Evolutionary conservation across 176 grass and related monocot genomes (phyloP).

Genomic region (Zea luxurians): DNA sequence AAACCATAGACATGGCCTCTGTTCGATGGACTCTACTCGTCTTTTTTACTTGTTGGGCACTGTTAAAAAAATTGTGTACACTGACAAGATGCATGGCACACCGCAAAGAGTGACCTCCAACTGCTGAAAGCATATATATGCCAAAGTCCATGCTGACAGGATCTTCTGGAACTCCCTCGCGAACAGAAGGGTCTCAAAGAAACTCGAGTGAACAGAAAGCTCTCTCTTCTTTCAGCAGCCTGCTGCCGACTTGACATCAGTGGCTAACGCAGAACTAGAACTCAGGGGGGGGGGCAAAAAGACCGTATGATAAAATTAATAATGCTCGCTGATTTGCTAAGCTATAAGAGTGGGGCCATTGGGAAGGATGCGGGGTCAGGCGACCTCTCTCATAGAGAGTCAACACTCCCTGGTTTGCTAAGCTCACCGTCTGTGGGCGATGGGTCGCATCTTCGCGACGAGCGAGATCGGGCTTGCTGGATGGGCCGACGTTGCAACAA

Average conservation of each 20-base stretch:
- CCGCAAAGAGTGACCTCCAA: background rate
- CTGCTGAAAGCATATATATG: slow-evolving; percentile 12
- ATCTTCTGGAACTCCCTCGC: background rate
- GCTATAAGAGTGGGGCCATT: no score
- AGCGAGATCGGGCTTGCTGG: no score
- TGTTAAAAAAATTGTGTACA: slow-evolving; percentile 6
- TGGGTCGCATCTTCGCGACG: no score
- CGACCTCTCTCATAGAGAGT: no score
- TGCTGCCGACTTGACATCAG: background rate
- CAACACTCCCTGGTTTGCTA: no score
- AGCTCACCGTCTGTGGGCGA: no score
- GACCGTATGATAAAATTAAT: no score
- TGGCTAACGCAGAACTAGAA: no score
- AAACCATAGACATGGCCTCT: background rate
- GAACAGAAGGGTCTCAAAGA: slow-evolving; percentile 1
- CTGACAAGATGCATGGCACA: slow-evolving; percentile 9
- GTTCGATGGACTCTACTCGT: slow-evolving; percentile 17
- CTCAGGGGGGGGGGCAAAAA: no score
- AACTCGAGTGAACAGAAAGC: background rate
- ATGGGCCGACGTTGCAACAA: no score
- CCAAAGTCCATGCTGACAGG: slow-evolving; percentile 11
- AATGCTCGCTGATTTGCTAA: no score
- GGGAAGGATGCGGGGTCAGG: no score
- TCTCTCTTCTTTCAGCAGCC: slow-evolving; percentile 13
- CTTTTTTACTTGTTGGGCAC: slow-evolving; percentile 17